These are phyloP conservation scores for Phytophthora cryptogea DNA, from an alignment of 352 stramenopile species.

Conservation along the genomic window DNA sequence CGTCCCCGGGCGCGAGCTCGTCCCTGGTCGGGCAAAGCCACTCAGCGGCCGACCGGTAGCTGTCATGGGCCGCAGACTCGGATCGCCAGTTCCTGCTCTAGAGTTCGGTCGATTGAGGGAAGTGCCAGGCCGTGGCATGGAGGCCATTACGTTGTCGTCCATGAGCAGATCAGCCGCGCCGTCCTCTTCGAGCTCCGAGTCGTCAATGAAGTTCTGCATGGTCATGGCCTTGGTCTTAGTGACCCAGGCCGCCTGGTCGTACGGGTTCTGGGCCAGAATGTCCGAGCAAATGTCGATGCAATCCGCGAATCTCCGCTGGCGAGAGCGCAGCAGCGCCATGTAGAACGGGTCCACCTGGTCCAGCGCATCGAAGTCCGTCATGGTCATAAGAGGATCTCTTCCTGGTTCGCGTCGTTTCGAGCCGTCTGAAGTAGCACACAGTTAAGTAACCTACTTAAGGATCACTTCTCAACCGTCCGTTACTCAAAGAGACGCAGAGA, in stretches of 20 bases:
- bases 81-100: conserved; percentile 47
- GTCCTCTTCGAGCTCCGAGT: conserved; percentile 92
- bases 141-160: conserved; percentile 92
- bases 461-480: background rate
- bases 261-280: conserved; percentile 84
- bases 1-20: conserved; percentile 66
- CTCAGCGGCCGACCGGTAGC: conserved; percentile 82
- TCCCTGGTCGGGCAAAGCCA: conserved; percentile 87
- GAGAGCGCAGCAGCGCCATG: conserved; percentile 76
- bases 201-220: conserved; percentile 90
- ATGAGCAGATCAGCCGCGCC: conserved; percentile 91
- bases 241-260: conserved; percentile 90
- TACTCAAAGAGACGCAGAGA: conserved; percentile 1
- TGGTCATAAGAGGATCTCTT: conserved; percentile 2
- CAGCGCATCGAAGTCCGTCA: conserved; percentile 40
- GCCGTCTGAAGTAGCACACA: background rate
- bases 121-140: conserved; percentile 87
- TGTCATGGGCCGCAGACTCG: conserved; percentile 87
- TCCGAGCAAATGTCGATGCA: conserved; percentile 85
- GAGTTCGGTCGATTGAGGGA: conserved; percentile 89
- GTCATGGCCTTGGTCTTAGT: conserved; percentile 91
- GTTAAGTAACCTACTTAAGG: background rate
- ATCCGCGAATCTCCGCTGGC: conserved; percentile 80
- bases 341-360: conserved; percentile 91
- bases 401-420: conserved; percentile 14